phyloP scores from a whole-genome alignment of 1,284 basidiomycete species.

The Boletus subluridellus region DNA sequence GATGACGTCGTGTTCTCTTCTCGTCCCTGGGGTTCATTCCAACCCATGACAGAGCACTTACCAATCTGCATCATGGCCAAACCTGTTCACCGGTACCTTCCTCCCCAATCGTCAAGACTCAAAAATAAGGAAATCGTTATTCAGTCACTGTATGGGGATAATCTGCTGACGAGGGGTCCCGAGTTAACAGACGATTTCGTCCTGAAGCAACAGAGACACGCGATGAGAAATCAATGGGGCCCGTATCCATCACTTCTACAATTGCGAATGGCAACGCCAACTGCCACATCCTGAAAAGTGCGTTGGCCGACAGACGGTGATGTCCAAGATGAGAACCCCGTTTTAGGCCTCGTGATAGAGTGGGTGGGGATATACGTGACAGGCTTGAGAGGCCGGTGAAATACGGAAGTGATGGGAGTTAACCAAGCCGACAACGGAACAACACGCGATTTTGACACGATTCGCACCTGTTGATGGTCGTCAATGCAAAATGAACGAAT shows the following conservation, averaged over 20 bases:
- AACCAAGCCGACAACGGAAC: background rate
- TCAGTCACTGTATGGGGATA: background rate
- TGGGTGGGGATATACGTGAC: background rate
- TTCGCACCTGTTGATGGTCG: background rate
- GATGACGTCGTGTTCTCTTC: background rate
- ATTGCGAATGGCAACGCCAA: background rate
- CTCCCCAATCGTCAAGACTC: background rate
- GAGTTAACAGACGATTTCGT: conserved; percentile 1
- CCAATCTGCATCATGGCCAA: background rate
- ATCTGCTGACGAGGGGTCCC: background rate
- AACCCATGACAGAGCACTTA: background rate
- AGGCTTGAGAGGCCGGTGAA: background rate
- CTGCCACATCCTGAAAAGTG: background rate
- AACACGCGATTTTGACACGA: background rate
- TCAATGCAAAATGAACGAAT: background rate
- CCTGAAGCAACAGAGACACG: background rate
- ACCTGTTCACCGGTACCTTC: background rate
- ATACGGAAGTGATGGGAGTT: background rate
- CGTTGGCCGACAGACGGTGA: background rate
- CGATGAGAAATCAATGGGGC: background rate
- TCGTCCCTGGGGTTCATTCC: background rate
- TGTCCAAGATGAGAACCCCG: background rate
- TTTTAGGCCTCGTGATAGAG: background rate
- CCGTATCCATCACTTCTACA: conserved; percentile 1
- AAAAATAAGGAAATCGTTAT: background rate